Conservation (phyloP, 2,329 filamentous ascomycete genomes). For the Exophiala sp. region DNA sequence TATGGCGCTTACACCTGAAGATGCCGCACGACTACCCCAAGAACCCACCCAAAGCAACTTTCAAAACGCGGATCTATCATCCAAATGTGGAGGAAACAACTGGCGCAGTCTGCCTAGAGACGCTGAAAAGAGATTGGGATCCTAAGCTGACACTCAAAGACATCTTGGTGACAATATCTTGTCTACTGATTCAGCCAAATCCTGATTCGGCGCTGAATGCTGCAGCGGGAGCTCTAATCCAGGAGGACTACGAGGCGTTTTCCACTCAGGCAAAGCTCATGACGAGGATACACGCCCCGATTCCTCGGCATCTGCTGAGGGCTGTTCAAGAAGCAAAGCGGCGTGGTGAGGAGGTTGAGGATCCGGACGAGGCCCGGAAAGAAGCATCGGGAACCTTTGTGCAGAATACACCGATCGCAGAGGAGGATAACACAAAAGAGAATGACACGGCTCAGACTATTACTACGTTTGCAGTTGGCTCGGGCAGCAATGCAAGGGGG, state of each 20-base stretch:
- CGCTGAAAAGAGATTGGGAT: constrained; percentile 59
- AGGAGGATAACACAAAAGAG: constrained; percentile 43
- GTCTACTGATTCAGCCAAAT: constrained; percentile 58
- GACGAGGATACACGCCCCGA: constrained; percentile 55
- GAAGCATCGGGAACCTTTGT: constrained; percentile 6
- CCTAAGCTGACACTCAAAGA: constrained; percentile 53
- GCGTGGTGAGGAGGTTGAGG: constrained; percentile 45
- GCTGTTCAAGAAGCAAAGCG: constrained; percentile 50
- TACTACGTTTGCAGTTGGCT: constrained; percentile 30
- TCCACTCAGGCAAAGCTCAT: constrained; percentile 54
- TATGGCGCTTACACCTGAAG: constrained; percentile 55
- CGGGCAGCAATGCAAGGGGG: constrained; percentile 34
- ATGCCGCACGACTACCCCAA: constrained; percentile 47
- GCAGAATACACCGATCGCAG: constrained; percentile 23
- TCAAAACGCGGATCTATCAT: constrained; percentile 58
- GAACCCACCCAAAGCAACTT: constrained; percentile 52
- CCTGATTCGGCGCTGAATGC: constrained; percentile 59
- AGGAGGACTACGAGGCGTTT: constrained; percentile 55
- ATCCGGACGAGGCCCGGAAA: constrained; percentile 17
- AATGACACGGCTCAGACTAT: constrained; percentile 39
- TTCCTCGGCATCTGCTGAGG: constrained; percentile 43
- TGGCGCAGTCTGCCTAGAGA: constrained; percentile 59
- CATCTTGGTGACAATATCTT: constrained; percentile 55
- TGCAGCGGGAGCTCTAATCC: constrained; percentile 52
- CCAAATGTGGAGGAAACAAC: constrained; percentile 59